Conservation (phyloP, 768 basidiomycete species). For the Phylloporus rhodoxanthus region DNA sequence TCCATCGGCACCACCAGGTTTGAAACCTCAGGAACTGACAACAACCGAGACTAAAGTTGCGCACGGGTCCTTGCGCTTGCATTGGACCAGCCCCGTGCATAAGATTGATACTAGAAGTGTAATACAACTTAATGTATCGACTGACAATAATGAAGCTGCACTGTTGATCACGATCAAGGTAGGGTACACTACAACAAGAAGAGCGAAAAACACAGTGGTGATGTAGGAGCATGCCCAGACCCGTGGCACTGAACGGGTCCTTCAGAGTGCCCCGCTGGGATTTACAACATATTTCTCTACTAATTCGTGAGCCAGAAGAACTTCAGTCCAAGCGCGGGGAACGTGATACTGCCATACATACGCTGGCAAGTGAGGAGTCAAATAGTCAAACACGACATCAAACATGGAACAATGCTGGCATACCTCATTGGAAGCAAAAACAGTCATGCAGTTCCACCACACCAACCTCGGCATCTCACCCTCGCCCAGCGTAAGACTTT, state of each 20-base stretch:
- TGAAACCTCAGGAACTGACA: too few species aligned
- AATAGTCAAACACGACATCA: not conserved
- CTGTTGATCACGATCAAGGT: too few species aligned
- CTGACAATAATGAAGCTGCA: constrained; percentile 62
- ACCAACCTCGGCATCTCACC: constrained; percentile 66
- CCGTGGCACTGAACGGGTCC: constrained; percentile 83
- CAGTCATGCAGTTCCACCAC: constrained; percentile 86
- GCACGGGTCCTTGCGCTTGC: constrained; percentile 73
- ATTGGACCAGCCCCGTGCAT: constrained; percentile 68
- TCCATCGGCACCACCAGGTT: too few species aligned
- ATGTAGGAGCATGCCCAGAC: constrained; percentile 86
- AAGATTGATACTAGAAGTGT: not conserved
- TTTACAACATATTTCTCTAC: constrained; percentile 75
- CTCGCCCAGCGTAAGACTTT: constrained; percentile 57
- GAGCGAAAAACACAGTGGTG: constrained; percentile 45
- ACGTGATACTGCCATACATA: too few species aligned
- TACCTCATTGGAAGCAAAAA: constrained; percentile 43
- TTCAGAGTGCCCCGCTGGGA: constrained; percentile 81
- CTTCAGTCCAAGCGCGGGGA: constrained; percentile 78
- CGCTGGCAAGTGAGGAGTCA: constrained; percentile 41
- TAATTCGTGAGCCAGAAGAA: constrained; percentile 60
- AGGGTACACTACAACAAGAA: not conserved
- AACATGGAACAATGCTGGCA: constrained; percentile 5
- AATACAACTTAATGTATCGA: not conserved
- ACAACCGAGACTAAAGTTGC: constrained; percentile 73